phyloP scores from a whole-genome alignment of 305 asterid genomes.

The Fraxinus latifolia region DNA sequence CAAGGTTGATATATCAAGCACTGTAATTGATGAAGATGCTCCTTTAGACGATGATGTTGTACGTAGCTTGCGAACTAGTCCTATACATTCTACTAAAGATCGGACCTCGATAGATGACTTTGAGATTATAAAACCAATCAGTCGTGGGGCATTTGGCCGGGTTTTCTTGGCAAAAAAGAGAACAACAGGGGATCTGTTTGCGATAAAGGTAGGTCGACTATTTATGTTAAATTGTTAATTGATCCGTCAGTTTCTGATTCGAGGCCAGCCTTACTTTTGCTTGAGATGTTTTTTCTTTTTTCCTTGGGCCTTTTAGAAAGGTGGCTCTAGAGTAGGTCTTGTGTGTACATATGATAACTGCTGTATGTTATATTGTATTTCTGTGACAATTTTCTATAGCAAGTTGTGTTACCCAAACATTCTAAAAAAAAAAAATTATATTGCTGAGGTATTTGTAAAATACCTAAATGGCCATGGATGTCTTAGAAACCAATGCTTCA shows the following conservation, averaged over 20 bases:
- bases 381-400: neutral
- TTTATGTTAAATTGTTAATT: neutral
- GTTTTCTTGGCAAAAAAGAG: slow-evolving; percentile 97
- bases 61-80: slow-evolving; percentile 95
- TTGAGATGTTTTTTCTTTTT: slow-evolving; percentile 11
- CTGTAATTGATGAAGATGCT: slow-evolving; percentile 95
- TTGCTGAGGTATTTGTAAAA: neutral
- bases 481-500: neutral
- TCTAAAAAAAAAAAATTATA: neutral
- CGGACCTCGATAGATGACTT: slow-evolving; percentile 98
- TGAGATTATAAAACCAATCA: slow-evolving; percentile 96
- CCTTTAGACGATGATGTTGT: slow-evolving; percentile 96
- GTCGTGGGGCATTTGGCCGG: slow-evolving; percentile 99
- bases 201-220: slow-evolving; percentile 69
- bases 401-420: neutral
- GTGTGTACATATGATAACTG: neutral
- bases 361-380: neutral
- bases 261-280: neutral
- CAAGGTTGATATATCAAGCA: slow-evolving; percentile 83
- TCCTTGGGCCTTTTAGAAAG: neutral
- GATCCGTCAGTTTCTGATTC: slow-evolving; percentile 3
- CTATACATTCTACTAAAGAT: slow-evolving; percentile 78
- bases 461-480: neutral
- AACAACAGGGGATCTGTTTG: slow-evolving; percentile 94
- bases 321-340: neutral